Evolutionary conservation across 805 yeast genomes (phyloP).

Genomic region (Wickerhamiella nectarea): DNA sequence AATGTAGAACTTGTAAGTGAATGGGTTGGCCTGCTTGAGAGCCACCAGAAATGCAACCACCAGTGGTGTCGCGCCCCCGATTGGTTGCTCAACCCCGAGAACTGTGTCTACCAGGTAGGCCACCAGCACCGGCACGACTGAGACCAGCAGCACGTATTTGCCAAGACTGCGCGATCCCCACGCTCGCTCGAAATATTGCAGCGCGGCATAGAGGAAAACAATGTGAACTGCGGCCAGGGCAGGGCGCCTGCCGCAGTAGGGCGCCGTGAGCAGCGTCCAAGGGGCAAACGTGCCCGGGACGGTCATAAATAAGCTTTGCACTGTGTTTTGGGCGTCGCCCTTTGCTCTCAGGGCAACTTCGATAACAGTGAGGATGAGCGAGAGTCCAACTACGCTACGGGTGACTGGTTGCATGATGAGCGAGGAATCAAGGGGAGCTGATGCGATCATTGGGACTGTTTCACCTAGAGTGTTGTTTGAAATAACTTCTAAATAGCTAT

Average conservation of each 20-base stretch:
- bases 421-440: too few relatives aligned
- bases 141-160: constrained; percentile 37
- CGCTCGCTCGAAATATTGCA: constrained; percentile 46
- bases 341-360: neutral
- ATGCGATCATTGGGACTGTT: too few relatives aligned
- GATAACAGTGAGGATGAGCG: neutral
- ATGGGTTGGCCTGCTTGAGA: constrained; percentile 49
- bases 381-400: neutral
- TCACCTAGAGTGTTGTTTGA: too few relatives aligned
- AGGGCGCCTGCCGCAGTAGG: constrained; percentile 32
- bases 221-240: constrained; percentile 28
- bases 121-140: constrained; percentile 25
- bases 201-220: constrained; percentile 33
- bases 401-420: neutral
- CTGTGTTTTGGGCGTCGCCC: neutral
- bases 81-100: constrained; percentile 5
- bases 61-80: constrained; percentile 39
- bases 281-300: neutral
- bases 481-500: constrained; percentile 1
- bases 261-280: constrained; percentile 37
- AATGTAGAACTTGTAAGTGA: constrained; percentile 36
- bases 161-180: constrained; percentile 37
- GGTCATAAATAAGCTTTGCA: neutral
- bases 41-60: constrained; percentile 45
- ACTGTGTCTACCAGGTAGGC: constrained; percentile 22